Evolutionary conservation across 2,329 filamentous ascomycete species (phyloP).

Genomic region (Verticillium tricorpus): DNA sequence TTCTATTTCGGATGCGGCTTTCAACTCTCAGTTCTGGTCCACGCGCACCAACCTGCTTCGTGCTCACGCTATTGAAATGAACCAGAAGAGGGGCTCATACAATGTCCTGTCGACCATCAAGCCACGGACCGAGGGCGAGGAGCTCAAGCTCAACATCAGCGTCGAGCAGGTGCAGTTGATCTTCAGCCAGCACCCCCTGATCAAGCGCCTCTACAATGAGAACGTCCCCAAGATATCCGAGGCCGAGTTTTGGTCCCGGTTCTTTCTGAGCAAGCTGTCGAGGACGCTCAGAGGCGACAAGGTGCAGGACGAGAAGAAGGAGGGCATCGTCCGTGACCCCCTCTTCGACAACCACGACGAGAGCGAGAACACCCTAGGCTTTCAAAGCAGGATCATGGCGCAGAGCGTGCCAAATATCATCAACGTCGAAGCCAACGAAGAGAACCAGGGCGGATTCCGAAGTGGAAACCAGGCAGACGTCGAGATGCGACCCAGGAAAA

Average conservation of each 20-base stretch:
- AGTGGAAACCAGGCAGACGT: conserved; percentile 81
- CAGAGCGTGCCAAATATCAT: conserved; percentile 81
- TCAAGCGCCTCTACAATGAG: conserved; percentile 88
- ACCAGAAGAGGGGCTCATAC: conserved; percentile 83
- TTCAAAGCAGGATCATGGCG: conserved; percentile 50
- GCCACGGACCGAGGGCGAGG: conserved; percentile 68
- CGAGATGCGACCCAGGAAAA: conserved; percentile 79
- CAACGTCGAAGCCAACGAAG: conserved; percentile 89
- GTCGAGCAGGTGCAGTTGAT: conserved; percentile 92
- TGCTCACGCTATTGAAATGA: conserved; percentile 83
- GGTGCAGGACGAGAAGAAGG: conserved; percentile 69
- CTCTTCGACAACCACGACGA: conserved; percentile 84
- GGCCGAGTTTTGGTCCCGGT: conserved; percentile 84
- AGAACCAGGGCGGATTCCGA: conserved; percentile 81
- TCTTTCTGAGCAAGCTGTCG: conserved; percentile 85
- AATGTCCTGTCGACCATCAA: conserved; percentile 92
- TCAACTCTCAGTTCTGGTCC: conserved; percentile 93
- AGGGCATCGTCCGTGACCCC: conserved; percentile 47
- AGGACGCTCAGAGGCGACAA: conserved; percentile 91
- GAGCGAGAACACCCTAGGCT: conserved; percentile 56
- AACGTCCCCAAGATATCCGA: conserved; percentile 80
- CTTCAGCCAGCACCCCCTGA: conserved; percentile 86
- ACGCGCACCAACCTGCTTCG: conserved; percentile 80
- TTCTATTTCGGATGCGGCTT: conserved; percentile 72
- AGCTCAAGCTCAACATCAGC: conserved; percentile 76